phyloP scores from a whole-genome alignment of 2,329 filamentous ascomycete species.

The Coniochaeta ligniaria region DNA sequence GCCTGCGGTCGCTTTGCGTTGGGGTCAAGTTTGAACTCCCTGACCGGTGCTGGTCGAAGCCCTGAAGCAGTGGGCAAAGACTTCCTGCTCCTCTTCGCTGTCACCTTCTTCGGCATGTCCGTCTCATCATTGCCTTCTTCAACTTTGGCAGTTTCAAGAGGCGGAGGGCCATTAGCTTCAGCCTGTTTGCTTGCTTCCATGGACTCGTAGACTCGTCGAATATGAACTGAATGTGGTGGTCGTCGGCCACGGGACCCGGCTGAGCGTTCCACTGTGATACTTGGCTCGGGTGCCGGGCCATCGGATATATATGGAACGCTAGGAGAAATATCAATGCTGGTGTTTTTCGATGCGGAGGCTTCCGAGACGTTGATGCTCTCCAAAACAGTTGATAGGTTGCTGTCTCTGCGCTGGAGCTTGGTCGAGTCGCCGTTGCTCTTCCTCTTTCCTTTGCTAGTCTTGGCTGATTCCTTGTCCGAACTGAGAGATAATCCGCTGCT shows the following conservation, averaged over 20 bases:
- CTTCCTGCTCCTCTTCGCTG: conserved; percentile 2
- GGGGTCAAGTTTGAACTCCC: conserved; percentile 22
- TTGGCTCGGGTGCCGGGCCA: neutral
- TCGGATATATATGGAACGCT: neutral
- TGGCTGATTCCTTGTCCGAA: conserved; percentile 14
- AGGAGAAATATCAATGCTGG: neutral
- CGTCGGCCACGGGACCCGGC: neutral
- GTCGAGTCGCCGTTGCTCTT: conserved; percentile 1
- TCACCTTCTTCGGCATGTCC: conserved; percentile 26
- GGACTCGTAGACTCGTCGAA: neutral
- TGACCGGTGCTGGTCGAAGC: neutral
- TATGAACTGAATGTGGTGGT: neutral
- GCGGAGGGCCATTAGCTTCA: neutral
- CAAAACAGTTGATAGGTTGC: neutral
- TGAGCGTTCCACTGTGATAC: neutral
- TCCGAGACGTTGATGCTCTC: neutral
- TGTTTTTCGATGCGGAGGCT: neutral
- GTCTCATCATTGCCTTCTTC: conserved; percentile 4
- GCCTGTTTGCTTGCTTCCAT: neutral
- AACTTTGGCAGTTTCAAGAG: neutral
- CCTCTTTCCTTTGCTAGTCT: conserved; percentile 12
- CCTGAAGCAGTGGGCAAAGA: neutral
- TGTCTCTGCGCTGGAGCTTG: neutral
- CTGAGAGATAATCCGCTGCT: neutral
- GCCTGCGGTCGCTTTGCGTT: conserved; percentile 30